Evolutionary conservation across 2,329 filamentous ascomycete genomes (phyloP).

Genomic region (Aspergillus alliaceus): DNA sequence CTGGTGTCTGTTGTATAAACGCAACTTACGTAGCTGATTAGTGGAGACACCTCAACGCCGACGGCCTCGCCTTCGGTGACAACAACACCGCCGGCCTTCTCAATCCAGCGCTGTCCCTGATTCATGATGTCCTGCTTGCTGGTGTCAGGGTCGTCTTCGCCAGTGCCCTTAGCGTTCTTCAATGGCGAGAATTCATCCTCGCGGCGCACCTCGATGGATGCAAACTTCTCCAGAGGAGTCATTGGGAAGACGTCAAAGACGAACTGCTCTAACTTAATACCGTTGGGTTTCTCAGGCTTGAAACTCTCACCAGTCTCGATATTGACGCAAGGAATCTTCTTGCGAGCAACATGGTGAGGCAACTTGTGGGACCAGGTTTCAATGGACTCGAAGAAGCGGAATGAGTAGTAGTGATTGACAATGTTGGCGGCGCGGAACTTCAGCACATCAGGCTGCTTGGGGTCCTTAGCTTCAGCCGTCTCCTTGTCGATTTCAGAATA

Average conservation of each 20-base stretch:
- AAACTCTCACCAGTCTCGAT: conserved; percentile 73
- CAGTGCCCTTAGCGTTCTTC: conserved; percentile 84
- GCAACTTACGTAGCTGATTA: conserved; percentile 88
- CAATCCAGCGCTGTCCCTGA: conserved; percentile 84
- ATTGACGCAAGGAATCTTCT: conserved; percentile 93
- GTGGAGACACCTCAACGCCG: conserved; percentile 86
- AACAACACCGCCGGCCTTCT: conserved; percentile 74
- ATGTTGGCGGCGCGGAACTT: conserved; percentile 99
- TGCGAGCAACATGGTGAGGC: conserved; percentile 92
- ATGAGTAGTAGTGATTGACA: conserved; percentile 99
- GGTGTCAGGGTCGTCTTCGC: conserved; percentile 91
- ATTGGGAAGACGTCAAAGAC: conserved; percentile 98
- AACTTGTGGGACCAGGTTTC: conserved; percentile 82
- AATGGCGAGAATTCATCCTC: conserved; percentile 98
- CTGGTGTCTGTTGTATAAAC: neutral
- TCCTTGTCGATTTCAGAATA: conserved; percentile 93
- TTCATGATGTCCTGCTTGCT: conserved; percentile 86
- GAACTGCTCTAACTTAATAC: conserved; percentile 98
- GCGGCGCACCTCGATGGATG: conserved; percentile 90
- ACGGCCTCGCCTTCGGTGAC: conserved; percentile 60
- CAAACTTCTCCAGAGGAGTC: conserved; percentile 82
- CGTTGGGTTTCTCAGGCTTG: conserved; percentile 93
- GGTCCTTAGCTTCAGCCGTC: conserved; percentile 85
- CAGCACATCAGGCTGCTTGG: conserved; percentile 75
- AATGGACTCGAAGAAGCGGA: conserved; percentile 86